Percentiles rank a stretch among this genome's conserved stretches.
Evolutionary conservation across 106 monocot species (phyloP).

Genomic region (Dioscorea dumetorum): DNA sequence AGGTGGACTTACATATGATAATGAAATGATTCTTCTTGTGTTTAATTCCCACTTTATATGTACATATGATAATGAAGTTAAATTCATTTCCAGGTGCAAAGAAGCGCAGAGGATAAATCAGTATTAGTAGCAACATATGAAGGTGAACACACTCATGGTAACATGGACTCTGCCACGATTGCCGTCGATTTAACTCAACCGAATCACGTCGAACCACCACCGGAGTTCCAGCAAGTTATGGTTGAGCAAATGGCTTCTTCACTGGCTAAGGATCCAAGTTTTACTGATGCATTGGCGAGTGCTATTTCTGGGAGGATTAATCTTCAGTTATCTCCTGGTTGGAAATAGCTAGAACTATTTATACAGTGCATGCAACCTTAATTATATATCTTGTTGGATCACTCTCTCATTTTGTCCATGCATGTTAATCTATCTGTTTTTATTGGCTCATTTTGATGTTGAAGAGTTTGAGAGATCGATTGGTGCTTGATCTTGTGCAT

Average conservation of each 20-base stretch:
- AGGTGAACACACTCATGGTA: slow-evolving; percentile 23
- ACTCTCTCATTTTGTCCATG: too few species aligned
- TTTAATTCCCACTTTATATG: background rate
- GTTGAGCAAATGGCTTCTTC: slow-evolving; percentile 45
- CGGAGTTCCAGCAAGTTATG: slow-evolving; percentile 24
- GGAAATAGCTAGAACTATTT: background rate
- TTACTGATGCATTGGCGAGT: slow-evolving; percentile 31
- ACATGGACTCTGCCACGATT: slow-evolving; percentile 8
- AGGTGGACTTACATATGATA: slow-evolving; percentile 28
- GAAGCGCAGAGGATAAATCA: slow-evolving; percentile 42
- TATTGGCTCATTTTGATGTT: too few species aligned
- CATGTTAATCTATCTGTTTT: too few species aligned
- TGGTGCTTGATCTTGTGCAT: too few species aligned
- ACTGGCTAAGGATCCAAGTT: slow-evolving; percentile 36
- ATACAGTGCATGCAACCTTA: too few species aligned
- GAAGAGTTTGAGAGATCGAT: too few species aligned
- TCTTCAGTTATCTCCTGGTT: background rate
- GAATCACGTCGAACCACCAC: slow-evolving; percentile 15
- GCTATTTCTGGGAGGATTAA: slow-evolving; percentile 34
- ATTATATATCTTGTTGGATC: too few species aligned
- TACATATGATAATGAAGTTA: background rate
- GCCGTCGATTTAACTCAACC: slow-evolving; percentile 24
- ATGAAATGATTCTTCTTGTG: too few species aligned
- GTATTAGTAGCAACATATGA: slow-evolving; percentile 64
- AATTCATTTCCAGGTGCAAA: slow-evolving; percentile 37